Evolutionary conservation across 2,329 filamentous ascomycete genomes (phyloP), one percentile per base, ranked within the genome.

Genomic region (Fusarium pseudonygamai): DNA sequence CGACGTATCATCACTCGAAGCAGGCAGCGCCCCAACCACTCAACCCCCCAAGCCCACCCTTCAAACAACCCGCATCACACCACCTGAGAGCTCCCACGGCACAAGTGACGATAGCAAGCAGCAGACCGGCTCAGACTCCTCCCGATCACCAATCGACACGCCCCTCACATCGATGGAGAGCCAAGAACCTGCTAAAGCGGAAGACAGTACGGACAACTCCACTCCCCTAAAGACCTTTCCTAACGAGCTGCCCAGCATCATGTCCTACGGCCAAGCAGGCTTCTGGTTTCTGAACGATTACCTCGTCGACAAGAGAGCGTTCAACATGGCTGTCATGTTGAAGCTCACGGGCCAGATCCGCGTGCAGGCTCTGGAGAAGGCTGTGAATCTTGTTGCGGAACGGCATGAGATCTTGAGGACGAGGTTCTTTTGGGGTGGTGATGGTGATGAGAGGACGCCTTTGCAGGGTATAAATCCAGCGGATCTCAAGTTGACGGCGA

Each of bases 211-310:
- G 47, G 47, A 36, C 30, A 52, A 24, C 47, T 52, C 47, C 30
- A 50, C 47, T 26, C 30, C 16, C 47, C n/a, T 15, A 50, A 26
- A 52, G 30, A 52, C 16, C 6, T 52, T 52, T 52, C 47, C 47
- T 52, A 52, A 52, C 47, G 47, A 52, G 47, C 47, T 52, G 47
- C 36, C 47, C 47, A 58, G 62, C 37, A 28, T 63, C 13, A 81
- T 86, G 66, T 85, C 84, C 7, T 79, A 79, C n/a, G 80, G 75
- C 13, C 84, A 86, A 69, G 77, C 80, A 0, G 76, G 83, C 0
- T 83, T 86, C 67, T 87, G 83, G 83, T 83, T 84, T 64, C 66
- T 83, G 1, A 67, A 71, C 8, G 64, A 75, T 12, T 78, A 76
- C 7, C 32, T 84, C 6, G n/a, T 52, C 28, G 18, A 52, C 52